phyloP scores from a whole-genome alignment of 2,329 filamentous ascomycete genomes.

The Colletotrichum euphorbiae region DNA sequence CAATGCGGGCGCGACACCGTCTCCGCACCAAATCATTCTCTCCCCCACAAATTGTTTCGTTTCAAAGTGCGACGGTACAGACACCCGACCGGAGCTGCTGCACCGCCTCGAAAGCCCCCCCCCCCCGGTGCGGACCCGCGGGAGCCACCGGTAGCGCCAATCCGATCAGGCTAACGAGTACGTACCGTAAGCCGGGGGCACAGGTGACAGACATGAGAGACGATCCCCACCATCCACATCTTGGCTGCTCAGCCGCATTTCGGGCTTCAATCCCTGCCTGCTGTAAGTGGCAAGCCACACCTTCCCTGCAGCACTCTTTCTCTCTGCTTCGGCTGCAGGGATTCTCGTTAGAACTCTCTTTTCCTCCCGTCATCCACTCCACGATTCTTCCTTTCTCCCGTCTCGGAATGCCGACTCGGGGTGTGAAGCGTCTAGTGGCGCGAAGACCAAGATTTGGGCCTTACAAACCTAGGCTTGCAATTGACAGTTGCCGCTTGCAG shows the following conservation, averaged over 20 bases:
- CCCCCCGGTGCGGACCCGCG: no score
- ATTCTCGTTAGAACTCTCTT: background rate
- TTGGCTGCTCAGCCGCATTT: constrained; percentile 34
- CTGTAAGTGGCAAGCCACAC: constrained; percentile 31
- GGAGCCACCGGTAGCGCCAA: background rate
- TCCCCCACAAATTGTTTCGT: constrained; percentile 35
- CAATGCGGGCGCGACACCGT: constrained; percentile 19
- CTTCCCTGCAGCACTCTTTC: background rate
- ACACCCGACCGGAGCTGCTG: constrained; percentile 10
- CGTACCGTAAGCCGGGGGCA: background rate
- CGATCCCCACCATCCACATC: constrained; percentile 25
- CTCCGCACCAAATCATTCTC: background rate
- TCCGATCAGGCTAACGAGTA: background rate
- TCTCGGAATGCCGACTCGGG: constrained; percentile 16
- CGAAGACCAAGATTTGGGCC: constrained; percentile 16
- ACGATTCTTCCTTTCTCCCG: background rate
- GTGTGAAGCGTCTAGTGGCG: background rate
- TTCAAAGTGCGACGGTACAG: constrained; percentile 14
- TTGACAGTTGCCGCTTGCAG: background rate
- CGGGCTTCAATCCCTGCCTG: constrained; percentile 22
- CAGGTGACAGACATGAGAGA: constrained; percentile 12
- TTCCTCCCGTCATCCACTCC: background rate
- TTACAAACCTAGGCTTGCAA: constrained; percentile 8
- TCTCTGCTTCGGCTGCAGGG: background rate
- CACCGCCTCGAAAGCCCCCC: constrained; percentile 3